Evolutionary conservation across 306 rosid species (phyloP).

Genomic region (Castanea mollissima): DNA sequence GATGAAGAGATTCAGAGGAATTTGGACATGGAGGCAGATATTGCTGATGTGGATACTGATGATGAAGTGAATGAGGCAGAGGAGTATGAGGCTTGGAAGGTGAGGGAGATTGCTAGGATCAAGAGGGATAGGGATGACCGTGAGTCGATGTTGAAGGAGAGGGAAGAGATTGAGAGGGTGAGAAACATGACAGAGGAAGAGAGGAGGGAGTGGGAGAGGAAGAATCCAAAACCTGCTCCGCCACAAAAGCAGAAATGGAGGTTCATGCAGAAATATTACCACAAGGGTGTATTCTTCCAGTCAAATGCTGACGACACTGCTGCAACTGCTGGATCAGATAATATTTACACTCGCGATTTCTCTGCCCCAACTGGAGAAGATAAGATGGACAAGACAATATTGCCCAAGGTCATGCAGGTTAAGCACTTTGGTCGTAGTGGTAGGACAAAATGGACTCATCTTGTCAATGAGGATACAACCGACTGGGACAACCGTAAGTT

Average conservation of each 20-base stretch:
- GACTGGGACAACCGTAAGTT: conserved; percentile 96
- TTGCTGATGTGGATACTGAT: conserved; percentile 95
- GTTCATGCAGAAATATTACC: conserved; percentile 96
- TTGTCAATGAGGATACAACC: conserved; percentile 94
- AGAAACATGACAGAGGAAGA: conserved; percentile 99
- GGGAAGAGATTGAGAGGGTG: conserved; percentile 84
- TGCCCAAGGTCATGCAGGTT: conserved; percentile 98
- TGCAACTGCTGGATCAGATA: conserved; percentile 54
- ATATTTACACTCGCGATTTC: conserved; percentile 72
- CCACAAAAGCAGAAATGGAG: conserved; percentile 77
- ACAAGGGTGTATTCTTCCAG: conserved; percentile 98
- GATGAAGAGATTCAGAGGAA: conserved; percentile 85
- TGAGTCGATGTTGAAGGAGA: conserved; percentile 81
- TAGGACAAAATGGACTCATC: conserved; percentile 97
- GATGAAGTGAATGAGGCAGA: conserved; percentile 94
- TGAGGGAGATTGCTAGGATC: conserved; percentile 87
- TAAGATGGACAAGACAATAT: conserved; percentile 90
- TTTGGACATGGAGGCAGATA: conserved; percentile 79
- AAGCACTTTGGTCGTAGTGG: conserved; percentile 99
- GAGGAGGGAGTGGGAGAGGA: conserved; percentile 99
- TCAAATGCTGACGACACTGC: conserved; percentile 48
- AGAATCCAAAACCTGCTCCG: conserved; percentile 67
- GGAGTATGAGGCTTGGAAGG: conserved; percentile 97
- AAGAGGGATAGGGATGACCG: conserved; percentile 90
- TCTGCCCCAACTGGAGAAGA: conserved; percentile 98